Evolutionary conservation across 257 asterid genomes (phyloP), one percentile per base, ranked within the genome.

Genomic region (Capsicum rhomboideum): DNA sequence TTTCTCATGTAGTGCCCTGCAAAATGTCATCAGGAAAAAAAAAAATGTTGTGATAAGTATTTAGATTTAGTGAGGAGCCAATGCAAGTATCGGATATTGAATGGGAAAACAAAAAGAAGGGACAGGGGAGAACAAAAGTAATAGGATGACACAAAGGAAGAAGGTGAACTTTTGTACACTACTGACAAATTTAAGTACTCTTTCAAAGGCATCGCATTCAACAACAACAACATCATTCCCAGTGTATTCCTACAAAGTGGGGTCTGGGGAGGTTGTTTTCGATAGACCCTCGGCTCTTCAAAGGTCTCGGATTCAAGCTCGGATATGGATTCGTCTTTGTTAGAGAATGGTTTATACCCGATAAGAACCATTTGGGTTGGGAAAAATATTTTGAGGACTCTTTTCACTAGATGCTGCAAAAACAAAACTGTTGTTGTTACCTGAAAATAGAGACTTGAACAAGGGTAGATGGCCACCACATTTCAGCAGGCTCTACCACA

Each of bases 1-100:
- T 50, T 90, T 85, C 75, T 93, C 98, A 23, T 93, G 97, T 20
- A 94, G 68, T 9, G 95, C 97, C 87, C 98, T 94, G 96, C 87
- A 23, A 74, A 72, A 72, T 72, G 7, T 44, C 80, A 72, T 72
- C 79, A 42, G 44, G 11, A 5, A 0, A 20, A 1, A 52, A 69
- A 7, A 69, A 37, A 18, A 16, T 68, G 9, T 18, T 68, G 6
- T 68, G 16, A 29, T 4, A 0, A 34, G 17, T 18, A 34, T 66
- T 31, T 66, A 16, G 21, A 8, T 34, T 34, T 34, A 40, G 8
- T 40, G 1, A 40, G 14, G 3, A 14, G 3, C 14, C 14, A 49
- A 49, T 49, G 14, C 53, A 10, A 49, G 53, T 49, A 10, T 3
- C 3, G 4, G 14, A 11, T 11, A 49, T 6, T 6, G 8, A 6